Conservation (phyloP, 1,139 yeast species). For the Zygosaccharomyces sapae region DNA sequence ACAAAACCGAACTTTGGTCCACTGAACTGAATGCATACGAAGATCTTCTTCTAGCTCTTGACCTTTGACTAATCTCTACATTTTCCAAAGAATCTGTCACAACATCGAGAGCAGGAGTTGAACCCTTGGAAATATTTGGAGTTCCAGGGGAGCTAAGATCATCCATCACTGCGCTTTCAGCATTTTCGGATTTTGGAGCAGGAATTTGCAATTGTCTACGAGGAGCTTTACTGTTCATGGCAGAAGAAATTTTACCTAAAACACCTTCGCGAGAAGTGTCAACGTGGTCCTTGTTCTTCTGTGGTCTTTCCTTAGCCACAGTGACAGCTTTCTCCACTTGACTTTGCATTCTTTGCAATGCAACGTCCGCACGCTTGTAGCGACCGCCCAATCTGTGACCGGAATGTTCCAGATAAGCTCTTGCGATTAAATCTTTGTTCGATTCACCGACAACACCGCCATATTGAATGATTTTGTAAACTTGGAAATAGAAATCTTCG, state of each 20-base stretch:
- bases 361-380: constrained; percentile 86
- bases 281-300: constrained; percentile 46
- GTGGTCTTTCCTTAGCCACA: constrained; percentile 82
- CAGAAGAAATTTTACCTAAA: constrained; percentile 78
- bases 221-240: constrained; percentile 74
- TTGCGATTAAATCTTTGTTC: constrained; percentile 66
- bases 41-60: constrained; percentile 36
- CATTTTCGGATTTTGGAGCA: constrained; percentile 48
- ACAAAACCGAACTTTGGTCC: constrained; percentile 33
- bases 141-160: constrained; percentile 13
- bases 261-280: constrained; percentile 82
- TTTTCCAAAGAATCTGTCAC: constrained; percentile 34
- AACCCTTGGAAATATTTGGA: constrained; percentile 28
- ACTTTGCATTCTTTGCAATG: constrained; percentile 96
- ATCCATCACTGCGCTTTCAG: constrained; percentile 32
- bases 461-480: constrained; percentile 77
- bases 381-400: constrained; percentile 90
- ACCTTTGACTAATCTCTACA: constrained; percentile 31
- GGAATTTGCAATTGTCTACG: constrained; percentile 77
- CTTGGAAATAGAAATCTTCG: constrained; percentile 95
- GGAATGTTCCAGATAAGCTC: constrained; percentile 90
- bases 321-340: constrained; percentile 96
- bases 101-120: constrained; percentile 88
- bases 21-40: constrained; percentile 36
- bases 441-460: constrained; percentile 42